phyloP scores from a whole-genome alignment of 2,329 filamentous ascomycete species.

The Ascochyta clinopodiicola region DNA sequence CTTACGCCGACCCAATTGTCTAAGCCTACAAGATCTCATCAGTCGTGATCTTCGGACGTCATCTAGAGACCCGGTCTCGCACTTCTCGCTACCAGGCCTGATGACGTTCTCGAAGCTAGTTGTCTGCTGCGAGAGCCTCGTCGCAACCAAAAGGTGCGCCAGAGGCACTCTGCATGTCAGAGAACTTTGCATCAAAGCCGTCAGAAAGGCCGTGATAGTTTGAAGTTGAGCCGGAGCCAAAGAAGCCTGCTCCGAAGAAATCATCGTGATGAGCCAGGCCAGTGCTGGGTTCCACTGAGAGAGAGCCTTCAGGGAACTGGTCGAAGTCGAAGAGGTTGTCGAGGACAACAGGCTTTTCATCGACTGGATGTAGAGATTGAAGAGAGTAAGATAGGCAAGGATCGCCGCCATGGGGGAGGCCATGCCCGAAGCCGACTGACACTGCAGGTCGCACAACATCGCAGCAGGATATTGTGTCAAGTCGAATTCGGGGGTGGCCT shows the following conservation, averaged over 20 bases:
- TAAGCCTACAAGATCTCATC: slow-evolving; percentile 36
- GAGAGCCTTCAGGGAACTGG: slow-evolving; percentile 46
- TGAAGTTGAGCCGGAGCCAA: slow-evolving; percentile 35
- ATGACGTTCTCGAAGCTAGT: slow-evolving; percentile 39
- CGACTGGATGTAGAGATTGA: slow-evolving; percentile 47
- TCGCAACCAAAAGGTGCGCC: slow-evolving; percentile 57
- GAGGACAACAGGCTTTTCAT: slow-evolving; percentile 46
- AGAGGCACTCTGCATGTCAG: slow-evolving; percentile 55
- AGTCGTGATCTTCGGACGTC: slow-evolving; percentile 35
- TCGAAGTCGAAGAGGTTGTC: slow-evolving; percentile 50
- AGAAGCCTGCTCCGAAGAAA: slow-evolving; percentile 46
- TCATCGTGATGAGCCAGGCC: slow-evolving; percentile 44
- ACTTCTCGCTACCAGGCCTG: slow-evolving; percentile 31
- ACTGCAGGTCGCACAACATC: slow-evolving; percentile 99
- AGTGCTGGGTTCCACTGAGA: slow-evolving; percentile 33
- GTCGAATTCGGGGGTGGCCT: slow-evolving; percentile 71
- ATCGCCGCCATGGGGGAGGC: slow-evolving; percentile 39
- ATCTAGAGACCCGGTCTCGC: slow-evolving; percentile 30
- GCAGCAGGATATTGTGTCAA: slow-evolving; percentile 99
- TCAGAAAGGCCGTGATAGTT: slow-evolving; percentile 47
- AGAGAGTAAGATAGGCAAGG: slow-evolving; percentile 46
- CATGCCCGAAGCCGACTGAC: slow-evolving; percentile 74
- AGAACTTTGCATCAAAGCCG: slow-evolving; percentile 50
- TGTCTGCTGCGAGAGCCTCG: slow-evolving; percentile 54
- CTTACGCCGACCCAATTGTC: slow-evolving; percentile 37